These are phyloP conservation scores for Tagetes erecta DNA, from an alignment of 129 eudicot species.

Conservation along the genomic window DNA sequence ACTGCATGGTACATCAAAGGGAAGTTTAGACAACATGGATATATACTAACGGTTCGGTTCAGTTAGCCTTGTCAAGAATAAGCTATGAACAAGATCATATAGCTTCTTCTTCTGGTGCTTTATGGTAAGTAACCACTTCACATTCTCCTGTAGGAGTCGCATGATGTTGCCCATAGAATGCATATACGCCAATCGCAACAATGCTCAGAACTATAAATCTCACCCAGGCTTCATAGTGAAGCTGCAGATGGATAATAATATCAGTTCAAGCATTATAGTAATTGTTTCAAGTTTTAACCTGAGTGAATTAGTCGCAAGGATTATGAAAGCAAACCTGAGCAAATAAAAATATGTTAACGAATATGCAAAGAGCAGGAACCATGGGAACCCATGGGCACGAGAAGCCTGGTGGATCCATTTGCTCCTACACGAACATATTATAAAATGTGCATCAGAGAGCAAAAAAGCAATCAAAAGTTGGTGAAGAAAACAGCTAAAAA, in stretches of 20 bases:
- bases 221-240: conserved; percentile 94
- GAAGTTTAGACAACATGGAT: background rate
- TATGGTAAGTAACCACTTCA: conserved; percentile 55
- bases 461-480: background rate
- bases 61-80: conserved; percentile 12
- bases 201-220: conserved; percentile 76
- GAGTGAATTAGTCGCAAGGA: background rate
- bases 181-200: conserved; percentile 60
- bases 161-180: conserved; percentile 85
- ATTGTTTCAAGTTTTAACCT: background rate
- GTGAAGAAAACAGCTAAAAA: conserved; percentile 14
- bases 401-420: conserved; percentile 61
- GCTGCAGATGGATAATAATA: conserved; percentile 51
- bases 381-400: conserved; percentile 96
- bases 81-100: conserved; percentile 20
- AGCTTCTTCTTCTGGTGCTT: conserved; percentile 64
- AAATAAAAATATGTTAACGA: conserved; percentile 76
- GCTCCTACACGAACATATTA: conserved; percentile 45
- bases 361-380: conserved; percentile 81
- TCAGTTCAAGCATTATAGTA: conserved; percentile 11
- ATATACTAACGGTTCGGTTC: background rate
- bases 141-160: conserved; percentile 68
- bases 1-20: background rate
- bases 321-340: conserved; percentile 72
- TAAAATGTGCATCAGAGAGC: conserved; percentile 10